Evolutionary conservation across 2,329 filamentous ascomycete genomes (phyloP).

Genomic region (Exophiala spinifera): DNA sequence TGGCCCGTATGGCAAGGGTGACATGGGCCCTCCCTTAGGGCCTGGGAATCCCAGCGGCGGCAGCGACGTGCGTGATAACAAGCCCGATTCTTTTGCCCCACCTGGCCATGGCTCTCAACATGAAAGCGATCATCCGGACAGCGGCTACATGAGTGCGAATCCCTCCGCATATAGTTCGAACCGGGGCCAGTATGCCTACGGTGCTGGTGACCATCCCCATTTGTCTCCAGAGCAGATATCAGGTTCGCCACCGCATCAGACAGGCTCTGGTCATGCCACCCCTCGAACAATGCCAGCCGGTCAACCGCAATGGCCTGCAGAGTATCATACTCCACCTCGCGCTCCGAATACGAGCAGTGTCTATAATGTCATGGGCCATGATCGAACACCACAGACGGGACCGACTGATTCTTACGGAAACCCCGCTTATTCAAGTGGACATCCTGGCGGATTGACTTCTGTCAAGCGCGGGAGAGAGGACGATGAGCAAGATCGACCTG

Average conservation of each 20-base stretch:
- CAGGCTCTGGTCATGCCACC: slow-evolving; percentile 77
- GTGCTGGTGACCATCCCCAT: slow-evolving; percentile 68
- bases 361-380: slow-evolving; percentile 85
- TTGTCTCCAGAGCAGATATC: slow-evolving; percentile 73
- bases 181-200: slow-evolving; percentile 75
- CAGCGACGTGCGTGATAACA: slow-evolving; percentile 63
- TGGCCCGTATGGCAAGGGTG: slow-evolving; percentile 71
- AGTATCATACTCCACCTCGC: slow-evolving; percentile 76
- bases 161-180: slow-evolving; percentile 67
- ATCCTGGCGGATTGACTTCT: slow-evolving; percentile 62
- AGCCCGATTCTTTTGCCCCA: slow-evolving; percentile 62
- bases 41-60: slow-evolving; percentile 58
- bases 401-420: slow-evolving; percentile 68
- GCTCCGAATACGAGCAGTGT: slow-evolving; percentile 69
- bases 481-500: slow-evolving; percentile 63
- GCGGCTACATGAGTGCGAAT: slow-evolving; percentile 84
- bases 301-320: slow-evolving; percentile 68
- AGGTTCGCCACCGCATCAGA: slow-evolving; percentile 74
- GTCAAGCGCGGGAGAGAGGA: slow-evolving; percentile 64
- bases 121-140: slow-evolving; percentile 66
- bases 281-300: slow-evolving; percentile 72
- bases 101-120: slow-evolving; percentile 56
- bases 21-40: slow-evolving; percentile 78
- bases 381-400: slow-evolving; percentile 67
- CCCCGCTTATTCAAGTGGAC: slow-evolving; percentile 64